Percentiles rank a stretch among this genome's conserved stretches.
Evolutionary conservation across 1,139 yeast genomes (phyloP).

Genomic region (Blastobotrys serpentis): DNA sequence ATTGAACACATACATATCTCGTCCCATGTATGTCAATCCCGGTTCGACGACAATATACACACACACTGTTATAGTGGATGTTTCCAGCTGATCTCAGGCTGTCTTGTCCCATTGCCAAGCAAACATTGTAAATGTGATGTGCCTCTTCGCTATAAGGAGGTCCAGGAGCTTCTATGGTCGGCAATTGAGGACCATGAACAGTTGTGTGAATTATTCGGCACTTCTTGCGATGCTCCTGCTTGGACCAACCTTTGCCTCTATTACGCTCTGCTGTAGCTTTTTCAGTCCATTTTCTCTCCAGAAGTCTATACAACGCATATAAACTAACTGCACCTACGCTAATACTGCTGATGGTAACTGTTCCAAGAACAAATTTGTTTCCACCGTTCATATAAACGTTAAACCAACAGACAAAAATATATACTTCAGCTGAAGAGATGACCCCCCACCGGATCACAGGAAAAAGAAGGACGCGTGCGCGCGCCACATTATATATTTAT

Average conservation of each 20-base stretch:
- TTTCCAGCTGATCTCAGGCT: slow-evolving; percentile 8
- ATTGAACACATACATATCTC: slow-evolving; percentile 25
- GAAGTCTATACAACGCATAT: slow-evolving; percentile 4
- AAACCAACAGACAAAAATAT: no score
- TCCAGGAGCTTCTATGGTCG: slow-evolving; percentile 1
- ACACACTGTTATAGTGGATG: slow-evolving; percentile 13
- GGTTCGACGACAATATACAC: slow-evolving; percentile 14
- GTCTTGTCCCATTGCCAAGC: slow-evolving; percentile 17
- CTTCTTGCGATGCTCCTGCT: not conserved
- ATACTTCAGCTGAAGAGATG: no score
- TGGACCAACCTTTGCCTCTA: not conserved
- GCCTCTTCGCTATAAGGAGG: slow-evolving; percentile 15
- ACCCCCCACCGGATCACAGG: no score
- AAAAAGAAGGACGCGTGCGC: no score
- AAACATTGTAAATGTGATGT: slow-evolving; percentile 14
- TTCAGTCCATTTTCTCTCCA: not conserved
- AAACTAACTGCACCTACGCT: not conserved
- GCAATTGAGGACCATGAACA: slow-evolving; percentile 11
- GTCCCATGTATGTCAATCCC: slow-evolving; percentile 18
- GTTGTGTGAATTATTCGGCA: not conserved
- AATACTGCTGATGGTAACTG: not conserved
- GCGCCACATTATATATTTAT: no score
- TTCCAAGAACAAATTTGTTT: not conserved
- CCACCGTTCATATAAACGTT: not conserved
- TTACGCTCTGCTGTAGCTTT: not conserved